Evolutionary conservation across 306 rosid genomes (phyloP).

Genomic region (Carpinus viminea): DNA sequence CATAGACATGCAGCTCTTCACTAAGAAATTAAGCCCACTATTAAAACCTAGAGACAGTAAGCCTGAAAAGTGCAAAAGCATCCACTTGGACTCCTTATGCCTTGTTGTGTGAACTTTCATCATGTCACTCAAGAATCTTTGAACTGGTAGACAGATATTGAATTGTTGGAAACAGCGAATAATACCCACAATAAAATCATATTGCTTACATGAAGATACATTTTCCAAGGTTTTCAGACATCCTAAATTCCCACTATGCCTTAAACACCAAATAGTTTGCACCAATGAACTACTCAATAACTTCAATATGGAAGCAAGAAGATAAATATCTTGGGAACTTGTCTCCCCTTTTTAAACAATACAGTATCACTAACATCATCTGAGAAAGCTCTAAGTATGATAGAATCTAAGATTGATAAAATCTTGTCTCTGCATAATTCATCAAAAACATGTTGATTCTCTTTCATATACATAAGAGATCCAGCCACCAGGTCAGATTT

Average conservation of each 20-base stretch:
- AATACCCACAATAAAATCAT: slow-evolving; percentile 50
- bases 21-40: slow-evolving; percentile 65
- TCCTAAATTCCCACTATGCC: slow-evolving; percentile 38
- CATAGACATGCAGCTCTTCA: slow-evolving; percentile 61
- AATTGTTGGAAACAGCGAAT: slow-evolving; percentile 52
- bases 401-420: slow-evolving; percentile 43
- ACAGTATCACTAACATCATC: slow-evolving; percentile 36
- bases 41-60: slow-evolving; percentile 61
- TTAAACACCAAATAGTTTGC: slow-evolving; percentile 50
- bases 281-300: slow-evolving; percentile 67
- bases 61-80: slow-evolving; percentile 78
- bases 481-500: slow-evolving; percentile 53
- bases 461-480: slow-evolving; percentile 45
- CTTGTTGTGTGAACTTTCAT: slow-evolving; percentile 48
- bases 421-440: slow-evolving; percentile 44
- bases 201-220: slow-evolving; percentile 46
- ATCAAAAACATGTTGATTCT: slow-evolving; percentile 35
- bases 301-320: slow-evolving; percentile 76
- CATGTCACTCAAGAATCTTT: slow-evolving; percentile 43
- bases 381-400: slow-evolving; percentile 45
- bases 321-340: slow-evolving; percentile 54
- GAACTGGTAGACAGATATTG: slow-evolving; percentile 56
- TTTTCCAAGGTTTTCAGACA: slow-evolving; percentile 45
- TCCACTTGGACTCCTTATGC: slow-evolving; percentile 57
- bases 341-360: slow-evolving; percentile 31